These are phyloP conservation scores for Cajanus cajan DNA, from an alignment of 306 rosid genomes.

Conservation along the genomic window DNA sequence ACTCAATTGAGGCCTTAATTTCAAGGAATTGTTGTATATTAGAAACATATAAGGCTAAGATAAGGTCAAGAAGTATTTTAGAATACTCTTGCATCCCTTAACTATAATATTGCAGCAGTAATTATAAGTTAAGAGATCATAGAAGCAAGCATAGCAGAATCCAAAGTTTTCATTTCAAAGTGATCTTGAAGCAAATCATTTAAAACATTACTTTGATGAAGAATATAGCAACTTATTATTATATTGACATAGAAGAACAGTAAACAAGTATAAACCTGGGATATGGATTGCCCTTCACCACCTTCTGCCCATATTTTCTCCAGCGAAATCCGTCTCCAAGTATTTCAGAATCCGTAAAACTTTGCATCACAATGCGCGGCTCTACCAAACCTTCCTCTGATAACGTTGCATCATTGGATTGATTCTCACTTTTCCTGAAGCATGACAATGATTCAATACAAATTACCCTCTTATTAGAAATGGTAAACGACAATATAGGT, in stretches of 20 bases:
- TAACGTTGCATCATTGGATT: constrained; percentile 49
- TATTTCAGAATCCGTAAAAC: constrained; percentile 56
- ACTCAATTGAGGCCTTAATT: not conserved
- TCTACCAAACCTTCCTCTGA: constrained; percentile 60
- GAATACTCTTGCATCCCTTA: not conserved
- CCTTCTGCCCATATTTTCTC: constrained; percentile 99
- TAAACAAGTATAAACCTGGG: constrained; percentile 53
- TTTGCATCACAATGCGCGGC: constrained; percentile 60
- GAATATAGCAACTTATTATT: not conserved
- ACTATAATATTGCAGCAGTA: not conserved
- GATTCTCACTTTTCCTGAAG: constrained; percentile 67
- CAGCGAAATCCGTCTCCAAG: constrained; percentile 86
- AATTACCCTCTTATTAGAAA: not conserved
- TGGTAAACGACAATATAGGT: not conserved
- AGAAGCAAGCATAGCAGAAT: not conserved
- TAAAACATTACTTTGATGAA: not conserved
- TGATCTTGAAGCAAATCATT: not conserved
- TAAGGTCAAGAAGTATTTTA: not conserved
- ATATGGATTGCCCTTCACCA: constrained; percentile 88
- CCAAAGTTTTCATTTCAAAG: not conserved
- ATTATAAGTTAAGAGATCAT: not conserved
- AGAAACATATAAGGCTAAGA: not conserved
- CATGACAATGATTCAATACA: constrained; percentile 21
- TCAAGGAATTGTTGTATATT: not conserved
- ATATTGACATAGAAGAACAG: not conserved